Evolutionary conservation across 176 grass and related monocot species (phyloP), one percentile per base, ranked within the genome.

Genomic region (Rhynchospora pubera): DNA sequence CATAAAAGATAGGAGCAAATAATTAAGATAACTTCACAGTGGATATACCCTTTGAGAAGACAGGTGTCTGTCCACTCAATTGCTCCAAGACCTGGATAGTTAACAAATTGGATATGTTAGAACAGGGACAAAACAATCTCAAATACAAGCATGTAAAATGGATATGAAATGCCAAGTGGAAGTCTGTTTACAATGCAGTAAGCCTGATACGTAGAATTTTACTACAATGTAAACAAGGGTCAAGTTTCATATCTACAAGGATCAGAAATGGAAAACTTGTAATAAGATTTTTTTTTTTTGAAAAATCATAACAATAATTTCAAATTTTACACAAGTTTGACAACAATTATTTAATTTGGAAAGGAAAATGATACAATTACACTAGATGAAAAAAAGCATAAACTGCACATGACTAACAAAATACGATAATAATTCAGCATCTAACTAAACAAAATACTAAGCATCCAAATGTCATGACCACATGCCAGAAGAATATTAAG

Each of bases 41-140:
- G 26, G 81, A 45, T 23, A 83, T 66, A 97, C 93, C 93, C 85
- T 97, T 97, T 5, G 93, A 97, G 83, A 97, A 97, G 42, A 97
- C 93, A 0, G 91, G 93, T 65, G 91, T 78, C 83, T 93, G 91
- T 43, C 93, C 91, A 3, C 91, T 97, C 83, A 97, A 87, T 86
- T 97, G 93, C 85, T 97, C 93, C 46, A 97, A 87, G 61, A 93
- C 93, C 93, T 97, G 61, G 56, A 76, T 78, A 19, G 26, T 22
- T 56, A 55, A 76, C 9, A 76, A 55, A 55, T 22, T 19, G 32
- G 5, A 55, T 55, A 23, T 55, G 46, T 76, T 76, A 76, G 28
- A 67, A 23, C 72, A 30, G 53, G 46, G 30, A 32, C 1, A 8
- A 13, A 9, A 19, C 3, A 3, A 75, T 75, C 12, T 55, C 47